These are phyloP conservation scores for Hibiscus syriacus DNA, from an alignment of 345 rosid genomes.

Conservation along the genomic window DNA sequence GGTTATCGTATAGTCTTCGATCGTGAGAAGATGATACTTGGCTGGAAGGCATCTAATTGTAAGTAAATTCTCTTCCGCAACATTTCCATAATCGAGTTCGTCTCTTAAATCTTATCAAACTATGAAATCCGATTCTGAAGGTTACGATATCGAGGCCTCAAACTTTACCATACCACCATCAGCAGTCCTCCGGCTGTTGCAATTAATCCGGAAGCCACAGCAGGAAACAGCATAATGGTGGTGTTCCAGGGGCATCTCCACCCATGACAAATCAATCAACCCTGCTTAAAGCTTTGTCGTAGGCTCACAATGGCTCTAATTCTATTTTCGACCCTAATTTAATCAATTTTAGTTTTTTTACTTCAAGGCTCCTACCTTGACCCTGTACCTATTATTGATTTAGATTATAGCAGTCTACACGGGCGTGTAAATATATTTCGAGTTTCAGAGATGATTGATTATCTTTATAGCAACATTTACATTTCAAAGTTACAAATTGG, in stretches of 20 bases:
- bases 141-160: slow-evolving; percentile 25
- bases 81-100: not conserved
- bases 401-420: not conserved
- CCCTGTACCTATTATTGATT: not conserved
- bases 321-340: slow-evolving; percentile 25
- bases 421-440: slow-evolving; percentile 6
- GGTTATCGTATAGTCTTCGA: slow-evolving; percentile 49
- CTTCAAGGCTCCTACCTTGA: not conserved
- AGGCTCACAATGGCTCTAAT: slow-evolving; percentile 13
- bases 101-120: not conserved
- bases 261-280: slow-evolving; percentile 16
- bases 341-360: slow-evolving; percentile 14
- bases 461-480: no score
- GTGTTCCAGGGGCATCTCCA: slow-evolving; percentile 17
- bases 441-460: slow-evolving; percentile 11
- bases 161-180: slow-evolving; percentile 34
- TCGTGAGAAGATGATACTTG: slow-evolving; percentile 43
- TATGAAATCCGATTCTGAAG: slow-evolving; percentile 17
- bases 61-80: slow-evolving; percentile 16
- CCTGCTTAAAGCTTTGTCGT: slow-evolving; percentile 10
- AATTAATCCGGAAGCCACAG: slow-evolving; percentile 54
- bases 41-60: slow-evolving; percentile 56
- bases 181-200: slow-evolving; percentile 46
- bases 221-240: slow-evolving; percentile 16
- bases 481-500: no score